phyloP scores from a whole-genome alignment of 306 rosid species.

The Cicer judaicum region DNA sequence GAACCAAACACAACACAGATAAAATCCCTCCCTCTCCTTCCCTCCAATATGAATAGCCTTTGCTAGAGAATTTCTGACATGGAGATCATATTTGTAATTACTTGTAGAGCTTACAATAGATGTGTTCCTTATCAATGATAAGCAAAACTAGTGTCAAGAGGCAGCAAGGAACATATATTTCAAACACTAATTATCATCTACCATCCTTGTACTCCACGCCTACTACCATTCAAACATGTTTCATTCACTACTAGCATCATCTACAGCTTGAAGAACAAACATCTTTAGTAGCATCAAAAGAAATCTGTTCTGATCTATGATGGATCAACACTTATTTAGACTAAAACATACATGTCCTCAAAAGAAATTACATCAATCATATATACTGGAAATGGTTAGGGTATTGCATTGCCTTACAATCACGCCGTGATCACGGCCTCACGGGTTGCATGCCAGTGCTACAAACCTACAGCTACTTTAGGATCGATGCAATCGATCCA shows the following conservation, averaged over 20 bases:
- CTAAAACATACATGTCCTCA: neutral
- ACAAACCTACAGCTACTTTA: neutral
- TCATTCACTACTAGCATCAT: conserved; percentile 10
- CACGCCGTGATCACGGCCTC: no score
- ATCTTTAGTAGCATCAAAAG: neutral
- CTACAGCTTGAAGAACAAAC: conserved; percentile 13
- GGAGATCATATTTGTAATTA: neutral
- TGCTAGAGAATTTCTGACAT: neutral
- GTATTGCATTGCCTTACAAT: neutral
- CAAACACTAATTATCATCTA: neutral
- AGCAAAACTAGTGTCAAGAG: conserved; percentile 21
- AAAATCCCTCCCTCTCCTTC: no score
- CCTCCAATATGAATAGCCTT: neutral
- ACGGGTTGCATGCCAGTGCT: no score
- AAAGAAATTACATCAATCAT: neutral
- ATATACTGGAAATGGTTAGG: neutral
- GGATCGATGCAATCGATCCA: neutral
- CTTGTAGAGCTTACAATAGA: neutral
- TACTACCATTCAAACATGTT: neutral
- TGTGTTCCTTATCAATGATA: neutral
- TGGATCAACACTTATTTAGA: neutral
- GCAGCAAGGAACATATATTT: neutral
- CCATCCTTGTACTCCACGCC: neutral
- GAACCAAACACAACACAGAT: no score
- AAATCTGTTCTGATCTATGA: neutral